Conservation (phyloP, 306 rosid genomes). For the Prunus armeniaca region DNA sequence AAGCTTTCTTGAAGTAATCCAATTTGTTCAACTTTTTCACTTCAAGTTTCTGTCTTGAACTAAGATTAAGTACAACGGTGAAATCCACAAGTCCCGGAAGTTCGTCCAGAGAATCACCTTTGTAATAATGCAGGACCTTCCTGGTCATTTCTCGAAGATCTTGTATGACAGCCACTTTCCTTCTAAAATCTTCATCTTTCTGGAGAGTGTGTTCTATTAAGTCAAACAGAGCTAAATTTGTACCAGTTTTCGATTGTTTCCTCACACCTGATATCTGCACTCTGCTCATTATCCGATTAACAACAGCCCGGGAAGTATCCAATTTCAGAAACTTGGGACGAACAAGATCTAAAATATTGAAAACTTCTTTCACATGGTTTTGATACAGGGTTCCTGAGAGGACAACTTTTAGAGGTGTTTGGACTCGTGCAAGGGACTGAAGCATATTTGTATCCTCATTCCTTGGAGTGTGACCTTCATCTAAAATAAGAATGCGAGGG, state of each 20-base stretch:
- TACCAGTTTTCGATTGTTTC: constrained; percentile 35
- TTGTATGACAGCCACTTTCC: constrained; percentile 63
- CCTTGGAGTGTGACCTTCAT: constrained; percentile 92
- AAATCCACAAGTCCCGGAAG: constrained; percentile 88
- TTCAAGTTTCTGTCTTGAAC: constrained; percentile 56
- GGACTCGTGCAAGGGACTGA: constrained; percentile 68
- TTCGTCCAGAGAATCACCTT: constrained; percentile 89
- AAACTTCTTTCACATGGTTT: constrained; percentile 84
- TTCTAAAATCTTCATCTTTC: constrained; percentile 66
- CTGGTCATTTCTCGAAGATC: constrained; percentile 91
- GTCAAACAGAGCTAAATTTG: constrained; percentile 46
- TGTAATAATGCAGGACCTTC: constrained; percentile 75
- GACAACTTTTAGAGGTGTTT: constrained; percentile 75
- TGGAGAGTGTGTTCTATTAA: constrained; percentile 75
- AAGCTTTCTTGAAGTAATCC: constrained; percentile 53
- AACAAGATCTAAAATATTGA: constrained; percentile 70
- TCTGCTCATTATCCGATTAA: constrained; percentile 64
- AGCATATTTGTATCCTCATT: constrained; percentile 77
- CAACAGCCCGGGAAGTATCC: constrained; percentile 57
- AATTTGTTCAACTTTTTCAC: constrained; percentile 38
- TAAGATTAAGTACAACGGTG: constrained; percentile 63
- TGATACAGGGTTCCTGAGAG: constrained; percentile 89
- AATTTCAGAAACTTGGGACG: constrained; percentile 68
- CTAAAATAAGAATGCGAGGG: constrained; percentile 73
- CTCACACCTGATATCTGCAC: constrained; percentile 45